phyloP scores from a whole-genome alignment of 78 protist genomes.

The Protostelium mycophagum region DNA sequence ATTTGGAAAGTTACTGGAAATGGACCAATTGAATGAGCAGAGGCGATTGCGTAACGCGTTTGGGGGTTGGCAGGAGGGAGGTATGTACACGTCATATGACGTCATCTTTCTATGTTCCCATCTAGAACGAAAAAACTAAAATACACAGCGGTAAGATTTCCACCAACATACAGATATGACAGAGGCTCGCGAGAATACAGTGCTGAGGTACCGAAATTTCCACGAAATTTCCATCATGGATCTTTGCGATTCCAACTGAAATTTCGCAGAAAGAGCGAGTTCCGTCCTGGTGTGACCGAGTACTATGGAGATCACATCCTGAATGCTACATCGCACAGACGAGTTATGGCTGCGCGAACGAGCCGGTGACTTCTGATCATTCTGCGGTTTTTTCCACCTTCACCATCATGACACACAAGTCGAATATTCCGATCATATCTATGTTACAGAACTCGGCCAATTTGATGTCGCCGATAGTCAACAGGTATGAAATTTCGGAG shows the following conservation, averaged over 20 bases:
- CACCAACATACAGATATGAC: conserved; percentile 72
- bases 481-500: background rate
- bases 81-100: background rate
- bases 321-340: background rate
- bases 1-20: conserved; percentile 1
- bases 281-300: conserved; percentile 69
- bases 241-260: no score
- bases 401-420: background rate
- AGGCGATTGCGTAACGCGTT: conserved; percentile 22
- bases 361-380: background rate
- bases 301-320: conserved; percentile 37
- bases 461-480: background rate
- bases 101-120: background rate
- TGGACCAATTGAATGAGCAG: conserved; percentile 68
- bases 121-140: background rate
- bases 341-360: background rate
- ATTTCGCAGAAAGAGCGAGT: conserved; percentile 34
- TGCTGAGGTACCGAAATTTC: background rate
- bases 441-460: background rate
- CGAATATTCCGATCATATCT: background rate
- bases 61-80: conserved; percentile 53
- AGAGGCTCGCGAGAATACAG: background rate
- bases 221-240: background rate
- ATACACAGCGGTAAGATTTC: conserved; percentile 22
- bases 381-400: background rate